Base-by-base conservation (phyloP, 2,329 filamentous ascomycete species). In the Fusarium praegraminearum region DNA sequence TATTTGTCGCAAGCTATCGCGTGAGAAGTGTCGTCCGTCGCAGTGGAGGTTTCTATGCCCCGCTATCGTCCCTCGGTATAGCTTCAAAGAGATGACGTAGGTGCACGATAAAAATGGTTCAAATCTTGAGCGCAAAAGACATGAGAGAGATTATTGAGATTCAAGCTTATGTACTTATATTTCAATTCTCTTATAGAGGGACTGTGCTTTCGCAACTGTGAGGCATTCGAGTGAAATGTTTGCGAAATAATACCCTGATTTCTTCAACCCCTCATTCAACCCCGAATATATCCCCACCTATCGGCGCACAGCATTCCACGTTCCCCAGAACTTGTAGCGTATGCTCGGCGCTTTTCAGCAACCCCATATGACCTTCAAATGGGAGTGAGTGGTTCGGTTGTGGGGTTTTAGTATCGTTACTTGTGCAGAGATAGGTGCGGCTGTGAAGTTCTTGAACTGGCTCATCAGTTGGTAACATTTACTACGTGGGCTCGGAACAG, bases 241-340 rank as follows among this genome's bases (percentile, higher is more conserved):
- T 12, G 28, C 11, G 28, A 30, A 30, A 30, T 30, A 30, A 30
- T 30, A 18, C 16, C 45, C 26, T 63, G 3, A 13, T 43, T 24
- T 32, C 28, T 18, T 45, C 32, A 33, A 61, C 67, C 67, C 67
- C 54, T 68, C 67, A 57, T 51, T n/a, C 11, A 52, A 46, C 57
- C 60, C 64, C 70, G 69, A 67, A 56, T 65, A 74, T 71, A 71
- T 70, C 72, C 62, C 72, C 72, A 74, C 72, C 72, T 74, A 74
- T 73, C 72, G 72, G 71, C 62, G 62, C 40, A 49, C 60, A 54
- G 50, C 22, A 61, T 60, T 66, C 44, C 62, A 66, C 52, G 55
- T 71, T 67, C 50, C 57, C 51, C 52, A 57, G 69, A 52, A 50
- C 59, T 44, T 33, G 49, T 43, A 56, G 47, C 20, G 62, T 60